Evolutionary conservation across 345 rosid species (phyloP).

Genomic region (Populus alba): DNA sequence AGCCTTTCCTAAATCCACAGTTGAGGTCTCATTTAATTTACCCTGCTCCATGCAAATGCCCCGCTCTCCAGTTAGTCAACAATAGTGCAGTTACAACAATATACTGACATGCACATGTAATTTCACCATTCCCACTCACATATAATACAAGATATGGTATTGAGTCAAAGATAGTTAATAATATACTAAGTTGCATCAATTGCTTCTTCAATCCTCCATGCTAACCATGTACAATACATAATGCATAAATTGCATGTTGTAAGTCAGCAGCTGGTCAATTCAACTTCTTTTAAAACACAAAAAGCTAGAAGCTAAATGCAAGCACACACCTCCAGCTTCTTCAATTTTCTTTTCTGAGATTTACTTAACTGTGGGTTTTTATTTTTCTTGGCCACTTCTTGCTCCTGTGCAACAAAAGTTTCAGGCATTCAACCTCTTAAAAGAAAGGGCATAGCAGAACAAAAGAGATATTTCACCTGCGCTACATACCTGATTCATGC

Average conservation of each 20-base stretch:
- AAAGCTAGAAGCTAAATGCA: neutral
- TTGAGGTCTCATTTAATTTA: constrained; percentile 24
- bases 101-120: neutral
- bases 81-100: neutral
- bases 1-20: constrained; percentile 8
- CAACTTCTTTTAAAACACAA: neutral
- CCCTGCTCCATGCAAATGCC: constrained; percentile 36
- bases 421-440: neutral
- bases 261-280: neutral
- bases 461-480: neutral
- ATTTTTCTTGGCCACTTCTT: constrained; percentile 19
- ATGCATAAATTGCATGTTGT: neutral
- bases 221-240: neutral
- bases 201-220: neutral
- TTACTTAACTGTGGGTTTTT: constrained; percentile 40
- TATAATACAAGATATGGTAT: neutral
- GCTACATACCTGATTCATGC: constrained; percentile 33
- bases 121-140: neutral
- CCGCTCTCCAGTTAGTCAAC: constrained; percentile 14
- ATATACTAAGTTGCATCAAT: neutral
- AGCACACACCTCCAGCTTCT: constrained; percentile 59
- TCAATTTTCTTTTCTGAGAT: constrained; percentile 62
- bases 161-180: neutral
- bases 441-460: neutral
- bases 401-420: constrained; percentile 13